These are phyloP conservation scores for Cladophialophora yegresii DNA, from an alignment of 2,329 filamentous ascomycete genomes.

Conservation along the genomic window DNA sequence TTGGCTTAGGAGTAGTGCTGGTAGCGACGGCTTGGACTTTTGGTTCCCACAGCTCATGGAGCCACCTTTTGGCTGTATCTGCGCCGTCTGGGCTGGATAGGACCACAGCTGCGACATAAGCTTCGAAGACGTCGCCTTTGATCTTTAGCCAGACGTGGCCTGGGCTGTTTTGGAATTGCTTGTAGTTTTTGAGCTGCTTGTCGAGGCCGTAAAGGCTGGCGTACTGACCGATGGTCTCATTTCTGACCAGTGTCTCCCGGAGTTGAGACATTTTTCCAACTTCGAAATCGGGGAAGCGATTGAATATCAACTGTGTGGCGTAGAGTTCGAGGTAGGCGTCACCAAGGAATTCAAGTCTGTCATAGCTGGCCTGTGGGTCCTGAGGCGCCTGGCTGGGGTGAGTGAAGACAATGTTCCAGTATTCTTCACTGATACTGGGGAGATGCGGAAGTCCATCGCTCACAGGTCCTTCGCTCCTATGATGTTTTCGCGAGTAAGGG, in stretches of 20 bases:
- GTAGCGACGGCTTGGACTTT: constrained; percentile 53
- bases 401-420: constrained; percentile 31
- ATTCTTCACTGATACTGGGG: constrained; percentile 29
- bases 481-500: background rate
- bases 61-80: constrained; percentile 65
- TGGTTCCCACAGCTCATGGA: constrained; percentile 72
- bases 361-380: constrained; percentile 59
- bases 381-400: constrained; percentile 22
- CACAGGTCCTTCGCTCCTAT: background rate
- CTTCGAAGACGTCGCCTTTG: constrained; percentile 84
- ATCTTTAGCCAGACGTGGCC: constrained; percentile 64
- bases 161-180: constrained; percentile 40
- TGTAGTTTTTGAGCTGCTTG: constrained; percentile 59
- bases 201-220: constrained; percentile 71
- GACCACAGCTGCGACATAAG: constrained; percentile 79
- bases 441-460: constrained; percentile 30
- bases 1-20: constrained; percentile 28
- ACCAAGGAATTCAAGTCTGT: constrained; percentile 83
- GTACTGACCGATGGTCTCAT: constrained; percentile 72
- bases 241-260: constrained; percentile 77
- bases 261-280: constrained; percentile 73
- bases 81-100: constrained; percentile 66
- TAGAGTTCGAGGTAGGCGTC: constrained; percentile 82
- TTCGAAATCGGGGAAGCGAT: constrained; percentile 65
- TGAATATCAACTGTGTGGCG: constrained; percentile 72